A percentile compares a stretch with the other conserved stretches of the same genome.
These are phyloP conservation scores for Triangularia verruculosa DNA, from an alignment of 2,329 filamentous ascomycete species.

Conservation along the genomic window DNA sequence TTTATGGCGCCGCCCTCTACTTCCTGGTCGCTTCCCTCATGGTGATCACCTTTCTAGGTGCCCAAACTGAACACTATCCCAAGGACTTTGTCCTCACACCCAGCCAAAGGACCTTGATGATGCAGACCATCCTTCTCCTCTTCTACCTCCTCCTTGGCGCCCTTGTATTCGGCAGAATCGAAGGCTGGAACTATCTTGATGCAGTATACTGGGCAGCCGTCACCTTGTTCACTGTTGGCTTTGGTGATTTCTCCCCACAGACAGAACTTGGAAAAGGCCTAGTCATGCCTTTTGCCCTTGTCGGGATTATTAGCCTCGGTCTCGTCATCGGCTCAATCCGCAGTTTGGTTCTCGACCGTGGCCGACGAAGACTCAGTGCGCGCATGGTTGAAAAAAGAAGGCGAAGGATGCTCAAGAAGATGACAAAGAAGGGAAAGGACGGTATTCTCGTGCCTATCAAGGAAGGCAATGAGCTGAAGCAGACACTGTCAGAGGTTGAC, in stretches of 20 bases:
- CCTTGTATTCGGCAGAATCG: slow-evolving; percentile 68
- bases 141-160: slow-evolving; percentile 77
- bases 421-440: slow-evolving; percentile 46
- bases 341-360: slow-evolving; percentile 59
- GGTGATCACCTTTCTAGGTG: slow-evolving; percentile 75
- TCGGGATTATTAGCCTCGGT: slow-evolving; percentile 81
- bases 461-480: slow-evolving; percentile 19
- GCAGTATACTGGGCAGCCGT: slow-evolving; percentile 77
- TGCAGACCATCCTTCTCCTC: slow-evolving; percentile 85
- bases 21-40: slow-evolving; percentile 75
- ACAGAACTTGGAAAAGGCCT: slow-evolving; percentile 63
- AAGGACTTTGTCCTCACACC: slow-evolving; percentile 76
- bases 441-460: slow-evolving; percentile 50
- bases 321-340: slow-evolving; percentile 79
- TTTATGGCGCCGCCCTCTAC: slow-evolving; percentile 77
- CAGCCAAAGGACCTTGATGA: slow-evolving; percentile 81
- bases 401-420: slow-evolving; percentile 43
- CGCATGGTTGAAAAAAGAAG: slow-evolving; percentile 61
- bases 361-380: slow-evolving; percentile 50
- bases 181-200: slow-evolving; percentile 75
- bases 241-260: slow-evolving; percentile 51
- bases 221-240: slow-evolving; percentile 62
- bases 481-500: slow-evolving; percentile 18
- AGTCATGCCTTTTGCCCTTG: slow-evolving; percentile 77
- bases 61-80: slow-evolving; percentile 65